Evolutionary conservation across 108 stramenopile species (phyloP), one percentile per base, ranked within the genome.

Genomic region (Pseudonitzschia pungens): DNA sequence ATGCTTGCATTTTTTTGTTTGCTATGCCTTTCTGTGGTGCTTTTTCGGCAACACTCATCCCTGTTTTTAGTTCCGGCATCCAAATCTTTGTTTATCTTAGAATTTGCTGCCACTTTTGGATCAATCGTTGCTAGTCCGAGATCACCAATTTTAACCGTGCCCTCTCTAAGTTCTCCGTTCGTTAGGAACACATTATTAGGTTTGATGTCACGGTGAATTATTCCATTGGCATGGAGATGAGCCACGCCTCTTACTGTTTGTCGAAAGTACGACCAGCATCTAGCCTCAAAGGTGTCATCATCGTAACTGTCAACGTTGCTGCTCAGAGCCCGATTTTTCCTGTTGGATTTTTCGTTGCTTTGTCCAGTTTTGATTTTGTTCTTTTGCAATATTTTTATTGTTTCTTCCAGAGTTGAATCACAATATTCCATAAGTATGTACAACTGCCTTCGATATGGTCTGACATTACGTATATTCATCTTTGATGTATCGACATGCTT

Each of bases 161-260:
- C 60, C 40, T 40, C 60, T 14, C 56, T 72, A 15, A 36, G 4
- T 11, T 33, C 60, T 62, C 40, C 60, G 62, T 79, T 52, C 27
- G 43, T 18, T 16, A 83, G 70, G 68, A 83, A 83, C 18, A 79
- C 76, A 66, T 83, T 83, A 36, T 69, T 69, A 16, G 77, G 77
- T 44, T 79, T 82, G 58, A 82, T 43, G 68, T 82, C 81, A 53
- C 81, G 72, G 51, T 96, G 95, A 26, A 94, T 91, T 6, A 96
- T 72, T 18, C 89, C 87, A 60, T 89, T 78, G 4, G 77, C 83
- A 68, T 96, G 95, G 22, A 95, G 89, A 79, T 94, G 88, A 57
- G 77, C 80, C 4, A 94, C 86, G 50, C 91, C 94, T 51, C 77
- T 45, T 9, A 77, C 71, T 42, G 65, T 76, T 57, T 83, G 83